Evolutionary conservation across 441 rosid genomes (phyloP), one percentile per base, ranked within the genome.

Genomic region (Adansonia madagascariensis): DNA sequence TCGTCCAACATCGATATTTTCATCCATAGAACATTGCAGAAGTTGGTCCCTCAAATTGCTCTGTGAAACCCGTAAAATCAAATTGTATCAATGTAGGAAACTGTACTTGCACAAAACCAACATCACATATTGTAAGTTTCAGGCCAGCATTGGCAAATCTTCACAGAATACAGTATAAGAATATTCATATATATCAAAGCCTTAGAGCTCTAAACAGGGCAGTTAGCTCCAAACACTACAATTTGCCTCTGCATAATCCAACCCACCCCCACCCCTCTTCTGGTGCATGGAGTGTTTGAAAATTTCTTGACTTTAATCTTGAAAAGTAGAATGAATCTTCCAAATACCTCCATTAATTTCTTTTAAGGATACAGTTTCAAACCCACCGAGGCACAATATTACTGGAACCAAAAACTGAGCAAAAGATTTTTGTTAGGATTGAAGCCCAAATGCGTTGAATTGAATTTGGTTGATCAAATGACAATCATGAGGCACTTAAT

Each of bases 21-120:
- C 97, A 86, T 96, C 98, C 87, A 83, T 83, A 83, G 97, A 96
- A 83, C 97, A 92, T 61, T 88, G 92, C 80, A 96, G 87, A 84
- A 96, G 98, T 79, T 90, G 78, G 73, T 96, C 98, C 85, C 92
- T 87, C 76, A 96, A 88, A 82, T 78, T 87, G 83, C 97, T 92
- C 81, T 88, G 89, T 31, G 92, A 85, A 78, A 92, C 91, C 99
- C 92, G 88, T 75, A 57, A 68, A 63, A 57, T 12, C 15, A 46
- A 27, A 4, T 8, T 61, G 43, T 61, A 61, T 61, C 62, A 57
- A 57, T 57, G 9, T 57, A 20, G 31, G 62, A 10, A 57, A 57
- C 62, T 57, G 9, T 18, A 63, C 18, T 49, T 47, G 53, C 73
- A 47, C 69, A 75, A 43, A 63, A 47, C 7, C 12, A 18, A 10